Evolutionary conservation across 148 eudicot genomes (phyloP).

Genomic region (Rhododendron ferrugineum): DNA sequence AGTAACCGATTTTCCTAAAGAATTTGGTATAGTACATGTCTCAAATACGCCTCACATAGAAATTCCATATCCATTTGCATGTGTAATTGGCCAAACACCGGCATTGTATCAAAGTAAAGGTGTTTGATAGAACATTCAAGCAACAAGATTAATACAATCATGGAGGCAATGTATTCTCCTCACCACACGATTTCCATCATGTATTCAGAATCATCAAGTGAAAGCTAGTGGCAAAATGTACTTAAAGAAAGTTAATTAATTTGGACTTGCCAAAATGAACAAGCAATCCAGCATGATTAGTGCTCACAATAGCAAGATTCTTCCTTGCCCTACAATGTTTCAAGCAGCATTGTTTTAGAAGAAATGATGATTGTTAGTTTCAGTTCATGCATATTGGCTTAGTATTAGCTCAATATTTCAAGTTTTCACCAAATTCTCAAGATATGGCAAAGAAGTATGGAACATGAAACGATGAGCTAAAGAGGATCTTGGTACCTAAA

Average conservation of each 20-base stretch:
- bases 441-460: not conserved
- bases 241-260: not conserved
- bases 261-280: not conserved
- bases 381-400: not conserved
- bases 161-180: not conserved
- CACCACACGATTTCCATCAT: not conserved
- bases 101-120: not conserved
- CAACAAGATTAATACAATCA: not conserved
- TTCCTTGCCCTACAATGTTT: not conserved
- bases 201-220: not conserved
- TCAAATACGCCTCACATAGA: not conserved
- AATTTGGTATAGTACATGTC: not conserved
- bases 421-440: not conserved
- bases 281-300: not conserved
- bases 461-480: constrained; percentile 3
- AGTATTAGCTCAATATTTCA: not conserved
- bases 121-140: not conserved
- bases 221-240: not conserved
- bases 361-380: not conserved
- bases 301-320: not conserved
- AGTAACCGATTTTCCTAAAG: not conserved
- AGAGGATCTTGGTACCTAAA: constrained; percentile 39
- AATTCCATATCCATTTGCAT: not conserved
- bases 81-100: not conserved
- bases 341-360: not conserved